Conservation (phyloP, 1,139 yeast species). For the Suhomyces anneliseae region DNA sequence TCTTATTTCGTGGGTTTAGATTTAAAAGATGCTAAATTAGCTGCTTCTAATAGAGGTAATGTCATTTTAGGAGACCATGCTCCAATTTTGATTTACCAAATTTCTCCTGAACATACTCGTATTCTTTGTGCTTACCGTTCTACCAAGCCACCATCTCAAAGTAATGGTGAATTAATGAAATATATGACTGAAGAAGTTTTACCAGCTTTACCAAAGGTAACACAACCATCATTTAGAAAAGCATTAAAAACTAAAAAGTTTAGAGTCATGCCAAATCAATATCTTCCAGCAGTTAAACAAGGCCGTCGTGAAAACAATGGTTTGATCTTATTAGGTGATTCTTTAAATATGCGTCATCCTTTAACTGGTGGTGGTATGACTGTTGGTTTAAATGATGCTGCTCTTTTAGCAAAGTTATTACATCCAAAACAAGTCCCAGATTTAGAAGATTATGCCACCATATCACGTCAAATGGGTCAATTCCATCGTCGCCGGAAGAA, state of each 20-base stretch:
- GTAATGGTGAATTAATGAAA: slow-evolving; percentile 55
- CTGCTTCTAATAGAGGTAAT: slow-evolving; percentile 79
- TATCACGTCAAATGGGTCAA: slow-evolving; percentile 54
- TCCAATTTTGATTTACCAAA: slow-evolving; percentile 86
- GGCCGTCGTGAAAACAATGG: slow-evolving; percentile 63
- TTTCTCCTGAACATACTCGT: slow-evolving; percentile 79
- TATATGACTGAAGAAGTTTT: slow-evolving; percentile 63
- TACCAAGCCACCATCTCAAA: slow-evolving; percentile 65
- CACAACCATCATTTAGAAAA: slow-evolving; percentile 63
- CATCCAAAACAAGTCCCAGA: slow-evolving; percentile 58
- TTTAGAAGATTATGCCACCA: slow-evolving; percentile 55
- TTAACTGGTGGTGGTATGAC: slow-evolving; percentile 99
- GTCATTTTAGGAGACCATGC: slow-evolving; percentile 85
- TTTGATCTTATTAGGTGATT: slow-evolving; percentile 85
- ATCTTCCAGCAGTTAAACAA: slow-evolving; percentile 69
- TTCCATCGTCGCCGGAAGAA: slow-evolving; percentile 80
- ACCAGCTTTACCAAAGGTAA: slow-evolving; percentile 64
- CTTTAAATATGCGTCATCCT: slow-evolving; percentile 97
- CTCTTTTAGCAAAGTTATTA: slow-evolving; percentile 58
- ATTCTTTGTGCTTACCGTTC: slow-evolving; percentile 87
- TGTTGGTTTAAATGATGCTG: slow-evolving; percentile 90
- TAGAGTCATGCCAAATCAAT: slow-evolving; percentile 93
- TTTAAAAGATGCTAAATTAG: slow-evolving; percentile 68
- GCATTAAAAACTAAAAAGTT: slow-evolving; percentile 49
- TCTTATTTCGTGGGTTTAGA: slow-evolving; percentile 88